A percentile compares a stretch with the other conserved stretches of the same genome.
phyloP scores from a whole-genome alignment of 2,329 filamentous ascomycete species.

The Aspergillaceae sp. region DNA sequence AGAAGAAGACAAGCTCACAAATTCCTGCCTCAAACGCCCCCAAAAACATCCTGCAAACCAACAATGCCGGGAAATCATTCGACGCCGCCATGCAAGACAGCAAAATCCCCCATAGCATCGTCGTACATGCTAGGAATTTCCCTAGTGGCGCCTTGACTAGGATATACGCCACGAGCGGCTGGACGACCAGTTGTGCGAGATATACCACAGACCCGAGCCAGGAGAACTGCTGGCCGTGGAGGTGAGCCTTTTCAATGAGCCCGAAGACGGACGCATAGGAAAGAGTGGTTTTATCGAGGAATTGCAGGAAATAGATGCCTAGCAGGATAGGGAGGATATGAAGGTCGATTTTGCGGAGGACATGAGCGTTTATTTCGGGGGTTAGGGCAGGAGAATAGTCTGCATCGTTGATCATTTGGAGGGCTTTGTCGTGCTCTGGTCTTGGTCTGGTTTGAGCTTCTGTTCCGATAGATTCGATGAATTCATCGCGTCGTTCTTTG shows the following conservation, averaged over 20 bases:
- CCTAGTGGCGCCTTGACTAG: slow-evolving; percentile 54
- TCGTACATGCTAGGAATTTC: slow-evolving; percentile 49
- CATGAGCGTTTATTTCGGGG: slow-evolving; percentile 44
- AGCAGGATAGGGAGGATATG: slow-evolving; percentile 48
- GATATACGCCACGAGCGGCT: slow-evolving; percentile 45
- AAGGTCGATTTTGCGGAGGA: slow-evolving; percentile 45
- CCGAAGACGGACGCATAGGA: slow-evolving; percentile 57
- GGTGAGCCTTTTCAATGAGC: slow-evolving; percentile 49
- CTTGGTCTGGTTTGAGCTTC: slow-evolving; percentile 1
- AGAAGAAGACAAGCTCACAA: slow-evolving; percentile 13
- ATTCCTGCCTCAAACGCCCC: slow-evolving; percentile 48
- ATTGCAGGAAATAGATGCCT: slow-evolving; percentile 55
- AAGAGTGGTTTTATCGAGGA: slow-evolving; percentile 55
- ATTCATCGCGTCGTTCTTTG: slow-evolving; percentile 16
- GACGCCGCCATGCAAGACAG: slow-evolving; percentile 47
- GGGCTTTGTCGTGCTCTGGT: slow-evolving; percentile 39
- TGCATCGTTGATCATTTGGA: slow-evolving; percentile 40
- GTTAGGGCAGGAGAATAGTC: slow-evolving; percentile 43
- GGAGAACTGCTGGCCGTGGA: slow-evolving; percentile 48
- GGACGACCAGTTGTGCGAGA: slow-evolving; percentile 46
- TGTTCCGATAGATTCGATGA: slow-evolving; percentile 18
- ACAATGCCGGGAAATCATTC: slow-evolving; percentile 41
- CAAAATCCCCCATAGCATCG: slow-evolving; percentile 46
- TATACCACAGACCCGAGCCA: slow-evolving; percentile 48
- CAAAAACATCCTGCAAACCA: slow-evolving; percentile 48